These are phyloP conservation scores for Fonsecaea multimorphosa DNA, from an alignment of 2,329 filamentous ascomycete genomes.

Conservation along the genomic window DNA sequence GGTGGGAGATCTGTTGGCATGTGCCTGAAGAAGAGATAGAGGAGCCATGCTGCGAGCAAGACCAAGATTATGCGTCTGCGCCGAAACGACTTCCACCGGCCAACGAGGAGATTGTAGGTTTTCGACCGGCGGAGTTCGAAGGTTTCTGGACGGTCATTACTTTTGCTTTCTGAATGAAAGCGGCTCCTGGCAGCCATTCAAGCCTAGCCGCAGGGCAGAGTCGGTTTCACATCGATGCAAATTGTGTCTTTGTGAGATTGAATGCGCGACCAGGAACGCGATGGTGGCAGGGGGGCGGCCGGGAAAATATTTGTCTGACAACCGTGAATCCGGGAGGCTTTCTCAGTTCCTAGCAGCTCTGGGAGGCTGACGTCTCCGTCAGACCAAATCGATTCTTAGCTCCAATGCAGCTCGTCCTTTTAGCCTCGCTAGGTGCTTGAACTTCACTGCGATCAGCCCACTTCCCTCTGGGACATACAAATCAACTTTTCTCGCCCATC, in stretches of 20 bases:
- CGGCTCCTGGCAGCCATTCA: constrained; percentile 37
- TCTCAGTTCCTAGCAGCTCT: not conserved
- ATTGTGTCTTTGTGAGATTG: constrained; percentile 9
- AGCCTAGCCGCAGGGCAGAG: constrained; percentile 9
- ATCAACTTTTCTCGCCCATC: not conserved
- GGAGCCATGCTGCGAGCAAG: constrained; percentile 54
- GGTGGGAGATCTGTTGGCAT: constrained; percentile 61
- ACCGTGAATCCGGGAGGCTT: not conserved
- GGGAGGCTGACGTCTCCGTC: not conserved
- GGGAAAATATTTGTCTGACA: constrained; percentile 2
- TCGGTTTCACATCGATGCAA: constrained; percentile 14
- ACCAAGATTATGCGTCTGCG: constrained; percentile 59
- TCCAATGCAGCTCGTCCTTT: constrained; percentile 2
- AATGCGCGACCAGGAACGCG: not conserved
- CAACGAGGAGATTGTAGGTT: constrained; percentile 16
- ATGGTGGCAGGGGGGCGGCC: not conserved
- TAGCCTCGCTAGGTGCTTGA: not conserved
- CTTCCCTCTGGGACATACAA: constrained; percentile 12
- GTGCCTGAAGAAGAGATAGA: constrained; percentile 71
- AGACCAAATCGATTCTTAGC: constrained; percentile 12
- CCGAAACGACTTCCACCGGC: constrained; percentile 45
- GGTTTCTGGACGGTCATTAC: constrained; percentile 31
- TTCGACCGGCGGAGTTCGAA: constrained; percentile 20
- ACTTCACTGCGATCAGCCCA: constrained; percentile 18
- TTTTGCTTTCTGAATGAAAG: constrained; percentile 23